Conservation (phyloP, 192 early-diverging fungal genomes). For the Entomortierella parvispora region DNA sequence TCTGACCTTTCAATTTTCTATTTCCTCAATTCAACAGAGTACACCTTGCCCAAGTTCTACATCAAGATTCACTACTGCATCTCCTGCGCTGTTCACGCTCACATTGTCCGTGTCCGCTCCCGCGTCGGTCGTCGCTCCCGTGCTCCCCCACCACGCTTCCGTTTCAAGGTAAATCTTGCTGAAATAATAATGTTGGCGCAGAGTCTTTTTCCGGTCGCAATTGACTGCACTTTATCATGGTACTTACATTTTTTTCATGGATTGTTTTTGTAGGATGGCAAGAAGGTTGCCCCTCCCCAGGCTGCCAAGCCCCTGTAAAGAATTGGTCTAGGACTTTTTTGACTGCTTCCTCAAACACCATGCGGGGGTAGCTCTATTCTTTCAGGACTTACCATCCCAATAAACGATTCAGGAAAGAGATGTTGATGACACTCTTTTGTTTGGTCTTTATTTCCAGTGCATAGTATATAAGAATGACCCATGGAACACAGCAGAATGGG, state of each 20-base stretch:
- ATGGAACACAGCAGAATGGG: not conserved
- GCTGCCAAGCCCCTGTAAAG: constrained; percentile 54
- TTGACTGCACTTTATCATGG: too few relatives aligned
- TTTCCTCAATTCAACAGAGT: constrained; percentile 57
- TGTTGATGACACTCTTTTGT: constrained; percentile 31
- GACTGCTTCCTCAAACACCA: not conserved
- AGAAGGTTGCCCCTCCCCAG: constrained; percentile 63
- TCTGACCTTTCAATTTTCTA: too few relatives aligned
- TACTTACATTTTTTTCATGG: too few relatives aligned
- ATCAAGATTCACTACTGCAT: constrained; percentile 99
- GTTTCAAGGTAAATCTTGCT: constrained; percentile 66
- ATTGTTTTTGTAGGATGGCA: constrained; percentile 63
- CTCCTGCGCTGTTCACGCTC: constrained; percentile 96
- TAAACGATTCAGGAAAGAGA: constrained; percentile 35
- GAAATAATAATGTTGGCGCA: too few relatives aligned
- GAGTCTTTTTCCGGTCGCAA: not conserved
- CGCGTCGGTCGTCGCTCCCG: constrained; percentile 89
- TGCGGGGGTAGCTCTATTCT: not conserved
- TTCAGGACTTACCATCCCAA: constrained; percentile 16
- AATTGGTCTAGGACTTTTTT: constrained; percentile 1
- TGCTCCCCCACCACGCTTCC: constrained; percentile 91
- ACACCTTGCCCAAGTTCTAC: constrained; percentile 98
- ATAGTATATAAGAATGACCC: not conserved
- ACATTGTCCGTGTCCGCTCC: constrained; percentile 95
- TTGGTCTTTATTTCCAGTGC: constrained; percentile 29